phyloP scores from a whole-genome alignment of 805 yeast species.

The Allodekkera sacchari region DNA sequence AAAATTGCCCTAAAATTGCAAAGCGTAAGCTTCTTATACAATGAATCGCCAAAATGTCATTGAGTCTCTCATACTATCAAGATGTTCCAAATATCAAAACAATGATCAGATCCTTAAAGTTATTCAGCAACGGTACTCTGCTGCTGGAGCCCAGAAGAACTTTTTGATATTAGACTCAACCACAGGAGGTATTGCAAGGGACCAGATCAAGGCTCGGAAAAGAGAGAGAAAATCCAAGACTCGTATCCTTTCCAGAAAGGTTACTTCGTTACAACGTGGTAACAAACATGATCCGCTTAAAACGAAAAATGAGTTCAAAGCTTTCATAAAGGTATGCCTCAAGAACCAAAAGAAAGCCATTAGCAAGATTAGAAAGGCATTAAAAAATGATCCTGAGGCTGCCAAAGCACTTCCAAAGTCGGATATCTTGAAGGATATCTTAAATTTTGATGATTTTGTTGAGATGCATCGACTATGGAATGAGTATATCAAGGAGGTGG shows the following conservation, averaged over 20 bases:
- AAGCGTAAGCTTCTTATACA: too few relatives aligned
- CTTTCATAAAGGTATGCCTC: conserved; percentile 30
- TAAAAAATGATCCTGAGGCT: conserved; percentile 17
- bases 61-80: conserved; percentile 37
- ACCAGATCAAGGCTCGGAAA: conserved; percentile 12
- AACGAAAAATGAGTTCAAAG: conserved; percentile 33
- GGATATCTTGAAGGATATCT: conserved; percentile 14
- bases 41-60: conserved; percentile 38
- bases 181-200: conserved; percentile 16
- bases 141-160: conserved; percentile 39
- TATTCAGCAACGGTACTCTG: conserved; percentile 37
- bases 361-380: conserved; percentile 25
- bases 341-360: conserved; percentile 31
- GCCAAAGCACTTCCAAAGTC: conserved; percentile 15
- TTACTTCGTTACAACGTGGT: conserved; percentile 1
- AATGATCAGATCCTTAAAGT: conserved; percentile 30
- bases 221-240: conserved; percentile 5
- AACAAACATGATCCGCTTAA: conserved; percentile 17
- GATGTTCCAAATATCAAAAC: conserved; percentile 31
- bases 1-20: too few relatives aligned
- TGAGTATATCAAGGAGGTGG: conserved; percentile 51
- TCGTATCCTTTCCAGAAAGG: background rate
- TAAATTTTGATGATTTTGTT: conserved; percentile 39
- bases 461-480: conserved; percentile 66
- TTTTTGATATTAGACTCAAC: conserved; percentile 33